Evolutionary conservation across 2,329 filamentous ascomycete species (phyloP), one percentile per base, ranked within the genome.

Genomic region (Blumeriella jaapii): DNA sequence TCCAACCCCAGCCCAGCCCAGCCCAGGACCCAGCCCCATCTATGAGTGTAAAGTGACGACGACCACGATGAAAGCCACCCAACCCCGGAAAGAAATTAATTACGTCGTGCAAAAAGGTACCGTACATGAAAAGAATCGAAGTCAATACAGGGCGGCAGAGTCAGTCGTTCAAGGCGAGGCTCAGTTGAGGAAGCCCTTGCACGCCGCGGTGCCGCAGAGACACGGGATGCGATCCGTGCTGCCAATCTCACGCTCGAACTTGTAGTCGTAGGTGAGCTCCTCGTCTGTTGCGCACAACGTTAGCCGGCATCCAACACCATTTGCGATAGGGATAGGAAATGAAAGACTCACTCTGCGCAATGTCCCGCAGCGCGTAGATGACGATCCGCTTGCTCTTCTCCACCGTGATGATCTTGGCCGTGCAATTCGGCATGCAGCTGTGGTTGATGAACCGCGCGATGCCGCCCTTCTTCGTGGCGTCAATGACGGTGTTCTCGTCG

Each of bases 201-300:
- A 98, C 30, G 85, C 86, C 18, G 87, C 77, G 27, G 89, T 95
- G 41, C 91, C 91, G 60, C 91, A 98, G 32, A 98, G 77, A 66
- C 91, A 98, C 32, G 91, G 91, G 52, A 98, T 95, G 46, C 91
- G 84, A 60, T 98, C 91, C 45, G 86, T 74, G 50, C 85, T 93
- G 54, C 86, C 86, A 54, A 93, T 84, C 62, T 98, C 91, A 52
- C 91, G 82, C 65, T 98, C 91, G 59, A 98, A 98, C 61, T 98
- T 98, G 72, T 98, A 98, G 66, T 98, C 91, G 65, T 98, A 98
- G 2, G 91, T 98, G 58, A 98, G 77, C 67, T 98, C 91, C 63
- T 98, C 91, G 58, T 95, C 91, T 98, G 12, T n/a, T n/a, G n/a
- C n/a, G n/a, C 38, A 6, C 28, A 3, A 29, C 18, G 38, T 52